A percentile compares a stretch with the other conserved stretches of the same genome.
Evolutionary conservation across 208 protist genomes (phyloP).

Genomic region (Angomonas desouzai): DNA sequence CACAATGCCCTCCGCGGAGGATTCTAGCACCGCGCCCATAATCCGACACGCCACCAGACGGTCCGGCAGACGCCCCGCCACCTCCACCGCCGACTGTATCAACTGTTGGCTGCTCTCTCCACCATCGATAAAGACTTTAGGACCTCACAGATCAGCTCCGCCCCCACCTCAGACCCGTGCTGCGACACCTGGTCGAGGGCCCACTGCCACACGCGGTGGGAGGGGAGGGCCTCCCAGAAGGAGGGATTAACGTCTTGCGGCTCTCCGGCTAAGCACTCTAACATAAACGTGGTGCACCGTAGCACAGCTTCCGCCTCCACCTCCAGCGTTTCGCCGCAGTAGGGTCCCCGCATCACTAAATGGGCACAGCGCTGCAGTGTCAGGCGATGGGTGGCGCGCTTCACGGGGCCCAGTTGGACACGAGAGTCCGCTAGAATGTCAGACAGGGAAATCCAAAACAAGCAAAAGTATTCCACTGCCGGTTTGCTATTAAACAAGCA

Average conservation of each 20-base stretch:
- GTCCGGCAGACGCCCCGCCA: slow-evolving; percentile 18
- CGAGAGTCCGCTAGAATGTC: slow-evolving; percentile 58
- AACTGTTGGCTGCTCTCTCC: slow-evolving; percentile 36
- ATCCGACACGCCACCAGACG: slow-evolving; percentile 13
- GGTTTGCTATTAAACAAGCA: not conserved
- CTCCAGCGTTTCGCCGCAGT: slow-evolving; percentile 16
- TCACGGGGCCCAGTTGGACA: slow-evolving; percentile 53
- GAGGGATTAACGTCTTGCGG: slow-evolving; percentile 46
- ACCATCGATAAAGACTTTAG: slow-evolving; percentile 53
- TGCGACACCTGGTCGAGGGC: slow-evolving; percentile 22
- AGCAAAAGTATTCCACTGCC: slow-evolving; percentile 4
- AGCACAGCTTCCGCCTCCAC: slow-evolving; percentile 27
- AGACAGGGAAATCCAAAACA: slow-evolving; percentile 35
- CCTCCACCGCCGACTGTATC: slow-evolving; percentile 29
- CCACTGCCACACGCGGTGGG: slow-evolving; percentile 42
- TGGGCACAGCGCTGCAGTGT: slow-evolving; percentile 36
- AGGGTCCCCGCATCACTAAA: not conserved
- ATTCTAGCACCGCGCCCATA: slow-evolving; percentile 55
- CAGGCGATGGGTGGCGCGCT: slow-evolving; percentile 48
- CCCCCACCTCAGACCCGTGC: slow-evolving; percentile 10
- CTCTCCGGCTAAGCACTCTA: slow-evolving; percentile 37
- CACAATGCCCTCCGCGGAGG: slow-evolving; percentile 47
- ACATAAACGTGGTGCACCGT: slow-evolving; percentile 41
- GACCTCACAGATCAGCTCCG: slow-evolving; percentile 36
- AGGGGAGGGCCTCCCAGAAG: slow-evolving; percentile 54